phyloP scores from a whole-genome alignment of 192 early-diverging fungal species.

The Nowakowskiella sp. region DNA sequence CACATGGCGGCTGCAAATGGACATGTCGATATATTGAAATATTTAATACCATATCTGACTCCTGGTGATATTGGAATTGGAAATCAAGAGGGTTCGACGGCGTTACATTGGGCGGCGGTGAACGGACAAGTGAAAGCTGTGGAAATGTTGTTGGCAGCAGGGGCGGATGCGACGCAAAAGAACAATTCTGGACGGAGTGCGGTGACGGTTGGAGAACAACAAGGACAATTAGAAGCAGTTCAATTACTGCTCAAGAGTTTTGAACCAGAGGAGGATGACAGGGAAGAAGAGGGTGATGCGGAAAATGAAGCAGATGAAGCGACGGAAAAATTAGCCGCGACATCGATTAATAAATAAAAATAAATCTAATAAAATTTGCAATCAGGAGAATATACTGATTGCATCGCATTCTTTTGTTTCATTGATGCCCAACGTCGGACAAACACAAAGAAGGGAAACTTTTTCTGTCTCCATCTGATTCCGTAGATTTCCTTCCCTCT shows the following conservation, averaged over 20 bases:
- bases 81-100: constrained; percentile 36
- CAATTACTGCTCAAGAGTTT: constrained; percentile 27
- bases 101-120: constrained; percentile 79
- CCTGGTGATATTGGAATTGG: constrained; percentile 14
- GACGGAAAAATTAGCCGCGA: too few relatives aligned
- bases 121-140: constrained; percentile 70
- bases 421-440: too few relatives aligned
- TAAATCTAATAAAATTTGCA: too few relatives aligned
- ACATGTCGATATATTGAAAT: constrained; percentile 47
- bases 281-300: constrained; percentile 19
- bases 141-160: constrained; percentile 47
- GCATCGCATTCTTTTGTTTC: too few relatives aligned
- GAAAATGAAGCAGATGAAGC: constrained; percentile 5
- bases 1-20: constrained; percentile 80
- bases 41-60: constrained; percentile 24
- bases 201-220: constrained; percentile 30
- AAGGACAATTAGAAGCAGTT: constrained; percentile 26
- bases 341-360: too few relatives aligned
- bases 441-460: too few relatives aligned
- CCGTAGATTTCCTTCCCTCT: too few relatives aligned
- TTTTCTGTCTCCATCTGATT: too few relatives aligned
- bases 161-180: constrained; percentile 40
- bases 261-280: constrained; percentile 29
- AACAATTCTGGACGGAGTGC: constrained; percentile 26
- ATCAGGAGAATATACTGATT: too few relatives aligned